Evolutionary conservation across 768 basidiomycete species (phyloP).

Genomic region (Mycena alexandri): DNA sequence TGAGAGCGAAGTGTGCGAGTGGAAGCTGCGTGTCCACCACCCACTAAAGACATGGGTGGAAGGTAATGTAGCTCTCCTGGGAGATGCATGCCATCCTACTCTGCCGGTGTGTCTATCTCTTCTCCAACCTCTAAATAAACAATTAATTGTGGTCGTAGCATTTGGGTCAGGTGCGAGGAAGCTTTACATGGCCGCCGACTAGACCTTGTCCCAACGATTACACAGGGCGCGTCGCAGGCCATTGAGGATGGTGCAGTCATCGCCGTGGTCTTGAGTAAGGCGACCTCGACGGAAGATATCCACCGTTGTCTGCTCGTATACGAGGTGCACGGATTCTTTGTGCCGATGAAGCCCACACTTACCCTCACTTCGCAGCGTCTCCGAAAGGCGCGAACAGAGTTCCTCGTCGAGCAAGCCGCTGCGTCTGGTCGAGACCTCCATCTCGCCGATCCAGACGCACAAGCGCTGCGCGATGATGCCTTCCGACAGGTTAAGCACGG

Average conservation of each 20-base stretch:
- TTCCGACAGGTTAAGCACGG: conserved; percentile 38
- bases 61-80: conserved; percentile 47
- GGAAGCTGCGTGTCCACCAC: conserved; percentile 54
- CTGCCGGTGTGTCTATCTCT: conserved; percentile 29
- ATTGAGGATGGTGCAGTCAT: conserved; percentile 56
- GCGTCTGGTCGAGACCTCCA: conserved; percentile 34
- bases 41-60: conserved; percentile 55
- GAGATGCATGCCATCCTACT: conserved; percentile 52
- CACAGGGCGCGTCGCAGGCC: conserved; percentile 55
- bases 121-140: not conserved
- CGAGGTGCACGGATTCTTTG: conserved; percentile 21
- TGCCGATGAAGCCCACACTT: no score
- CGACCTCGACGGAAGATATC: conserved; percentile 21
- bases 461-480: conserved; percentile 39
- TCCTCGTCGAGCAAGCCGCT: conserved; percentile 39
- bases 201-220: not conserved
- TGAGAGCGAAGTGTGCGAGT: conserved; percentile 53
- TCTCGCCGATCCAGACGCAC: conserved; percentile 35
- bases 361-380: conserved; percentile 25
- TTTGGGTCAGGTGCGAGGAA: conserved; percentile 20
- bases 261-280: conserved; percentile 44
- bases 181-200: not conserved
- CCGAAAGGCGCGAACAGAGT: conserved; percentile 39
- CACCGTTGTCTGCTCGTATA: conserved; percentile 38
- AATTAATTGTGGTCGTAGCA: conserved; percentile 17